Base-by-base conservation (phyloP, 176 grass and related monocot genomes). In the Puya raimondii region DNA sequence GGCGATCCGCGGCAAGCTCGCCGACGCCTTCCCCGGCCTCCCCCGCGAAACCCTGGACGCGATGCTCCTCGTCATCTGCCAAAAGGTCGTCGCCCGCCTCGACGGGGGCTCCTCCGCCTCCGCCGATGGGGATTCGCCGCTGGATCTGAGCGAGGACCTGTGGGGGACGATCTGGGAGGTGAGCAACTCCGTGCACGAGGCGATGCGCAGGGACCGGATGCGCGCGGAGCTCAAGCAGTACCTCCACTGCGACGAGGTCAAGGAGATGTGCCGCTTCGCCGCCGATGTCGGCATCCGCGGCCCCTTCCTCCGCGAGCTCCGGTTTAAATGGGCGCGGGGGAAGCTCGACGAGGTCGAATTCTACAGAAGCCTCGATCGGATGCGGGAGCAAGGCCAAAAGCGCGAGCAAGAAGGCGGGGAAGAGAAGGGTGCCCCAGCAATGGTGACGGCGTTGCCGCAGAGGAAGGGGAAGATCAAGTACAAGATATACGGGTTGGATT, bases 311-410 rank as follows among this genome's bases (percentile, higher is more conserved):
- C 80, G 93, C 26, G 93, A 97, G 79, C 79, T 97, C 49, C 93
- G 89, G 15, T 97, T 97, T 79, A 97, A 97, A 72, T 97, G 93
- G 93, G 89, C 93, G 9, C 82, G 89, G 53, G 89, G 92, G 23
- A 97, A 97, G 76, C 79, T 85, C 4, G 89, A 92, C 14, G 93
- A 97, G 80, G 86, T 89, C 58, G 80, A 92, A 53, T 97, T 90
- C 82, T 97, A 92, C 74, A 69, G 77, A 12, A 52, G 76, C 53
- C 81, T 97, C 25, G 89, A 90, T 67, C 68, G 20, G 16, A 97
- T 81, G 79, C 76, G 17, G 18, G 74, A 80, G 12, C 52, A 85
- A 48, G 93, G 78, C 18, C 68, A 80, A 61, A 70, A 70, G 57
- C 49, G 11, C 23, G 59, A 79, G 66, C 66, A 64, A 66, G 58